phyloP scores from a whole-genome alignment of 1,284 basidiomycete genomes.

The Cutaneotrichosporon cutaneum region DNA sequence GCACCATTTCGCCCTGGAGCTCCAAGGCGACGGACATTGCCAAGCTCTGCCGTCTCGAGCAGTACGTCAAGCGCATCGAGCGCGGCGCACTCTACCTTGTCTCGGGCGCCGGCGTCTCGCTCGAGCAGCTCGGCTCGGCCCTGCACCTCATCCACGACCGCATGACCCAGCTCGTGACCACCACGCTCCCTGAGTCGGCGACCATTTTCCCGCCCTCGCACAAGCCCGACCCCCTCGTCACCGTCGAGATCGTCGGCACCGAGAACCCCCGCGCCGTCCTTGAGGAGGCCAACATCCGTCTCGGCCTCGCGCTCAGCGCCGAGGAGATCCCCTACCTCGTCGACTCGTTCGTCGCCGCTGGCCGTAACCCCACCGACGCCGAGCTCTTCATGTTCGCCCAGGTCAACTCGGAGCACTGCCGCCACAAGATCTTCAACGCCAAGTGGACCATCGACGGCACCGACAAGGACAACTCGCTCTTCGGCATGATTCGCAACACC shows the following conservation, averaged over 20 bases:
- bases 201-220: conserved; percentile 66
- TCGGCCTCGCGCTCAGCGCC: conserved; percentile 85
- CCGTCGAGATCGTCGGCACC: conserved; percentile 59
- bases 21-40: conserved; percentile 97
- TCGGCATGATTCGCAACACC: conserved; percentile 98
- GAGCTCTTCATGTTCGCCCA: conserved; percentile 99
- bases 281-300: conserved; percentile 71
- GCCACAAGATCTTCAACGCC: conserved; percentile 99
- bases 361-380: conserved; percentile 87
- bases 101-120: conserved; percentile 52
- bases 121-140: conserved; percentile 56
- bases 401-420: conserved; percentile 98
- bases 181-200: conserved; percentile 61
- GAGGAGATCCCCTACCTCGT: conserved; percentile 94
- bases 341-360: conserved; percentile 75
- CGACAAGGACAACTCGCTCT: conserved; percentile 73
- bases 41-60: conserved; percentile 74
- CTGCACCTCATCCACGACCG: conserved; percentile 80
- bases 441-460: conserved; percentile 84
- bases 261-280: conserved; percentile 63
- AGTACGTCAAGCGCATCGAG: conserved; percentile 74
- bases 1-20: conserved; percentile 90
- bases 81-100: conserved; percentile 76
- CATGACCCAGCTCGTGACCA: conserved; percentile 83
- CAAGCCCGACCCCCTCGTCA: conserved; percentile 67